Evolutionary conservation across 2,329 filamentous ascomycete genomes (phyloP).

Genomic region (Alternaria viburni): DNA sequence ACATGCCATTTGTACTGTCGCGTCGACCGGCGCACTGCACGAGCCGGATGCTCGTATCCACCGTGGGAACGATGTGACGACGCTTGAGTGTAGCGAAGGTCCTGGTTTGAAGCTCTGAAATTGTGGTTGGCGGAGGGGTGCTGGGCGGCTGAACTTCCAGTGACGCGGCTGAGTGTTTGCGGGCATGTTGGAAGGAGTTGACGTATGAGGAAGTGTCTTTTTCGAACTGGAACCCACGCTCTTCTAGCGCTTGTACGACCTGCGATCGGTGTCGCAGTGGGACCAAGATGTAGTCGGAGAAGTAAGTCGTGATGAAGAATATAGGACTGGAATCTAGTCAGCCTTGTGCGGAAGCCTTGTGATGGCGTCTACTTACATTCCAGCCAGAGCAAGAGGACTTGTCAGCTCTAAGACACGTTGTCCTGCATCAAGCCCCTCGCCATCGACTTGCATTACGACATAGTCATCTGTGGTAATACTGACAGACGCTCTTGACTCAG

Average conservation of each 20-base stretch:
- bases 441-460: constrained; percentile 86
- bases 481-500: constrained; percentile 54
- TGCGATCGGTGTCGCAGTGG: constrained; percentile 74
- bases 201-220: constrained; percentile 67
- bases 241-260: constrained; percentile 77
- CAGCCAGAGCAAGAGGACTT: constrained; percentile 85
- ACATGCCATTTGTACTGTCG: constrained; percentile 41
- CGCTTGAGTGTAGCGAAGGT: constrained; percentile 86
- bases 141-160: constrained; percentile 60
- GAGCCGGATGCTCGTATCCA: constrained; percentile 72
- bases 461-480: constrained; percentile 84
- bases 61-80: constrained; percentile 74
- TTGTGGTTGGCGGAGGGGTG: constrained; percentile 77
- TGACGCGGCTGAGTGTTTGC: constrained; percentile 55
- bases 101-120: constrained; percentile 78
- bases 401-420: constrained; percentile 91
- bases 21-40: constrained; percentile 79
- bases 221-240: constrained; percentile 83
- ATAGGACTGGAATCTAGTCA: constrained; percentile 67
- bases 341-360: background rate
- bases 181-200: constrained; percentile 58
- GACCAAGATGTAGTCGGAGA: constrained; percentile 94
- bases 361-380: constrained; percentile 64
- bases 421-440: constrained; percentile 87
- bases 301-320: constrained; percentile 99